Evolutionary conservation across 2,329 filamentous ascomycete species (phyloP).

Genomic region (Colletotrichum sp.): DNA sequence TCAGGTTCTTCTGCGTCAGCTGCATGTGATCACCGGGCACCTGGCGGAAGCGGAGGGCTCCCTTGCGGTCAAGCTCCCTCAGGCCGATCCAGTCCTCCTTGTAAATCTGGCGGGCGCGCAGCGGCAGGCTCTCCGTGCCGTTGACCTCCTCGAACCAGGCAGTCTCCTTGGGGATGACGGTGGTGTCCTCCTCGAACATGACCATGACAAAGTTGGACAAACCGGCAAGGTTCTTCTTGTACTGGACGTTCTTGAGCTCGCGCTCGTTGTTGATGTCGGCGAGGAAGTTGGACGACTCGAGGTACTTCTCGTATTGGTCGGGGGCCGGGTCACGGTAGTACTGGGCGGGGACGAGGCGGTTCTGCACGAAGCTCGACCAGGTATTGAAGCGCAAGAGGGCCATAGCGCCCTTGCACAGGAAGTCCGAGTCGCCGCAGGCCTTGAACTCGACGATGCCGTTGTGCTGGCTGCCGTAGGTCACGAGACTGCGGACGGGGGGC

Average conservation of each 20-base stretch:
- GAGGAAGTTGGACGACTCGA: conserved; percentile 84
- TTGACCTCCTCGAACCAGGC: conserved; percentile 92
- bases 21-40: conserved; percentile 85
- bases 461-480: conserved; percentile 91
- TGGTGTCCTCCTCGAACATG: conserved; percentile 84
- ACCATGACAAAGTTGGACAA: conserved; percentile 87
- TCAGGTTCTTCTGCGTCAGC: conserved; percentile 70
- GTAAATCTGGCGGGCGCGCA: conserved; percentile 77
- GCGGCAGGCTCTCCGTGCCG: conserved; percentile 66
- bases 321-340: conserved; percentile 80
- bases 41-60: conserved; percentile 76
- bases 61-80: conserved; percentile 77
- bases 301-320: conserved; percentile 72
- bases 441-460: conserved; percentile 89
- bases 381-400: conserved; percentile 79
- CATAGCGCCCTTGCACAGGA: conserved; percentile 82
- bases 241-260: conserved; percentile 71
- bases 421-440: conserved; percentile 73
- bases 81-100: conserved; percentile 94
- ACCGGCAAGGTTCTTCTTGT: conserved; percentile 71
- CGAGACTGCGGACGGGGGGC: conserved; percentile 76
- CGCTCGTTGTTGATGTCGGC: conserved; percentile 98
- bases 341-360: conserved; percentile 85
- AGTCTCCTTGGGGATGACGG: conserved; percentile 88
- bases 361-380: conserved; percentile 81